Base-by-base conservation (phyloP, 352 stramenopile genomes). In the Phytophthora crassamura region DNA sequence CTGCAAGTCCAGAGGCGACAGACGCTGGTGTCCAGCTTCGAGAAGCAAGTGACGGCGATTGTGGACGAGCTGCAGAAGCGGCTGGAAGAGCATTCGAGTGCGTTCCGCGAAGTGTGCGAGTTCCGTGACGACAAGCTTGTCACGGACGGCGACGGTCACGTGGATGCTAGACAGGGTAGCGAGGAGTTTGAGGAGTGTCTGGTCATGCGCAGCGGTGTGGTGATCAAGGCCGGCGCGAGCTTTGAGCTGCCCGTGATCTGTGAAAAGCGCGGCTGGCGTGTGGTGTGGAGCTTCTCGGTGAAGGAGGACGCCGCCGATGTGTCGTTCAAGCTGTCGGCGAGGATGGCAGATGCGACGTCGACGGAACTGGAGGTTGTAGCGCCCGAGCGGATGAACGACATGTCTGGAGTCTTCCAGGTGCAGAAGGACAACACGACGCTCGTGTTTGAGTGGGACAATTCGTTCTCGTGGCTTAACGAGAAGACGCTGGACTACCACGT, bases 401-500 rank as follows among this genome's bases (percentile, higher is more conserved):
- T 86, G 32, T 82, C 72, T 3, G 84, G 81, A 1, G 69, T 80
- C 10, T 87, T 84, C 35, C 69, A 77, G 5, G 78, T 87, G 5
- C 56, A 66, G 4, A 49, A 75, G 0, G 62, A 77, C 12, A 69
- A 66, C 42, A 77, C 73, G 15, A 81, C 75, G 49, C 69, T 95
- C 2, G 16, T 75, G 16, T 95, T 93, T 43, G 75, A 84, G 36
- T 95, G 86, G 86, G 84, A 95, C 60, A 95, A 95, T 48, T 73
- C 81, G 33, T 95, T 93, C 51, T 93, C 84, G 20, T 95, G 86
- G 86, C 71, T 95, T 2, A 90, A 92, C 41, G 83, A 89, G 50
- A 95, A 95, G 64, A 95, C 86, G 1, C 53, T 95, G 36, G 86
- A 93, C 58, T 93, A 95, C 61, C 86, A 93, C 18, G 86, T 95